Base-by-base conservation (phyloP, 192 early-diverging fungal species). In the Coemansia sp. region DNA sequence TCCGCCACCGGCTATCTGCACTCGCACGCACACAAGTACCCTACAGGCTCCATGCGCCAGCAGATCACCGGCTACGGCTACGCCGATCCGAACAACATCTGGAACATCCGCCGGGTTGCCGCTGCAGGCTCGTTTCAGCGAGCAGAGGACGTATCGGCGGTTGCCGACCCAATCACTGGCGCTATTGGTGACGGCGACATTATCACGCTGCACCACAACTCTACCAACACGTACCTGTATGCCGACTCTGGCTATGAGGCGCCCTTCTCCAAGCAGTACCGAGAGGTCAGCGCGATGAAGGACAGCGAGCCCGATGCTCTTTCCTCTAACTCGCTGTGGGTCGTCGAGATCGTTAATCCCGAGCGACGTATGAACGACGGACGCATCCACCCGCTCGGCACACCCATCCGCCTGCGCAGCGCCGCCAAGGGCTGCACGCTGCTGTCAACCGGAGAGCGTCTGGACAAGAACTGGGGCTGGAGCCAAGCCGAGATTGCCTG, bases 401-500 rank as follows among this genome's bases (percentile, higher is more conserved):
- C 89, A 18, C 72, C 79, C 22, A 75, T 84, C 44, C 84, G 85
- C 50, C 87, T 99, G 73, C 85, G 86, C 38, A 71, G 94, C 62
- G 72, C 89, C 9, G 92, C 87, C 70, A 48, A 58, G 56, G 68
- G 82, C 54, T 95, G 95, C 64, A 85, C 88, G 31, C 71, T 99
- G 21, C 85, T 89, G 69, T 88, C 92, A 8, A 87, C 89, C 62
- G 82, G 84, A 65, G 84, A 87, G 41, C 77, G 85, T 48, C 81
- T 99, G 34, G 95, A 96, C 49, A 73, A 79, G 61, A 86, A 90
- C 50, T 97, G 94, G 95, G 95, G 89, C 32, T 95, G 89, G 81
- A 87, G 87, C 38, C 94, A 96, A 74, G 90, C 93, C 48, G 94
- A 99, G 63, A 88, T 97, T 31, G 93, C 93, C 27, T 95, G 97